phyloP scores from a whole-genome alignment of 257 asterid genomes.

The Fraxinus americana region DNA sequence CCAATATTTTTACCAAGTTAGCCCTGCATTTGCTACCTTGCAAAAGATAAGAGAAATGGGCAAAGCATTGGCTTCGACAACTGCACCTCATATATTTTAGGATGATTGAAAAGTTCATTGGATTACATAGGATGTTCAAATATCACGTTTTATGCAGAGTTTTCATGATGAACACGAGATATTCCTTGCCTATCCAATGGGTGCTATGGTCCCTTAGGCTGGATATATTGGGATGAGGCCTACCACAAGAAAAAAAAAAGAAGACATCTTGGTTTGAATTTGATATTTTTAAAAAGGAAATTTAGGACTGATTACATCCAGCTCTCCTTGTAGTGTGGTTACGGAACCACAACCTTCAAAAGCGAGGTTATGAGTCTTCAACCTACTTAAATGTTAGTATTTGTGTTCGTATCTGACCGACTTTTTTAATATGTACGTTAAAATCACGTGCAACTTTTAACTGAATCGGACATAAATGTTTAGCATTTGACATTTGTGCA shows the following conservation, averaged over 20 bases:
- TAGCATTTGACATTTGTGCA: too few relatives aligned
- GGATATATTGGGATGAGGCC: background rate
- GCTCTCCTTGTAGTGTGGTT: background rate
- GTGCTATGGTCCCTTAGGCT: background rate
- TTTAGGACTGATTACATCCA: background rate
- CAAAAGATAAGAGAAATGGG: conserved; percentile 21
- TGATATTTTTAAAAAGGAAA: background rate
- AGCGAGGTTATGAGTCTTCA: too few relatives aligned
- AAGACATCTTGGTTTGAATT: background rate
- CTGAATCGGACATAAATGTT: too few relatives aligned
- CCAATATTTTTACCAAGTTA: background rate
- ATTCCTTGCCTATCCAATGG: background rate
- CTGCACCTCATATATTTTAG: background rate
- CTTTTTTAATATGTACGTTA: too few relatives aligned
- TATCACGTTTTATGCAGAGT: background rate
- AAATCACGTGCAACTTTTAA: too few relatives aligned
- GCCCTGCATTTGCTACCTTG: background rate
- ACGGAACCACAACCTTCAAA: background rate
- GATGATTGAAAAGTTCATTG: conserved; percentile 28
- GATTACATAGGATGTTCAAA: conserved; percentile 21
- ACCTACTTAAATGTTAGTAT: too few relatives aligned
- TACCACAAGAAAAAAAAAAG: background rate
- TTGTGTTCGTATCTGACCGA: too few relatives aligned
- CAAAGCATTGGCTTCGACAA: conserved; percentile 3
- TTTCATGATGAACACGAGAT: background rate